Percentiles rank a stretch among this genome's conserved stretches.
These are phyloP conservation scores for Aspergillus calidoustus DNA, from an alignment of 2,329 filamentous ascomycete genomes.

Conservation along the genomic window DNA sequence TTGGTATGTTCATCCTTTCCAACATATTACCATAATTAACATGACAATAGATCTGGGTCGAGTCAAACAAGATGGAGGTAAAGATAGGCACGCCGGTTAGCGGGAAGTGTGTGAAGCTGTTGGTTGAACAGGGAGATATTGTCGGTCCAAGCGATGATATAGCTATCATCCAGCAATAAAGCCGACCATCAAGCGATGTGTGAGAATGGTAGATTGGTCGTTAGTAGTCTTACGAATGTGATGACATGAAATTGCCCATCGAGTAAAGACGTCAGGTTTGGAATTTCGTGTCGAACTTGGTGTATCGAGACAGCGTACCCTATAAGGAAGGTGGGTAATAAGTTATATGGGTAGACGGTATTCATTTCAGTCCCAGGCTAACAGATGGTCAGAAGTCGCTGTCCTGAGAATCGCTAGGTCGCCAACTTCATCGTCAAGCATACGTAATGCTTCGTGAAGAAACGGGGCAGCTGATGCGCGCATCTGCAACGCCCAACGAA, in stretches of 20 bases:
- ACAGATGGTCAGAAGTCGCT: slow-evolving; percentile 5
- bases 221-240: too few species aligned
- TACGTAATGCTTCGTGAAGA: slow-evolving; percentile 17
- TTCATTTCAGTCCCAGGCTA: not conserved
- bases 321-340: not conserved
- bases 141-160: slow-evolving; percentile 6
- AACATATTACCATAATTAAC: not conserved
- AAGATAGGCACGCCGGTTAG: not conserved
- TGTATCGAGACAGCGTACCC: not conserved
- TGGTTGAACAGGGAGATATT: slow-evolving; percentile 3
- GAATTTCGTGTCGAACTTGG: not conserved
- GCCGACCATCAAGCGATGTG: not conserved
- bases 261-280: not conserved
- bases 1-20: not conserved
- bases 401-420: slow-evolving; percentile 10
- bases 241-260: not conserved
- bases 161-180: slow-evolving; percentile 5
- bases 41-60: not conserved
- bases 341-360: too few species aligned
- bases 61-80: slow-evolving; percentile 11
- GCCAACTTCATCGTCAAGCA: slow-evolving; percentile 20
- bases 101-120: slow-evolving; percentile 2
- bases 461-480: slow-evolving; percentile 17
- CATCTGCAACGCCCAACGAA: slow-evolving; percentile 48
- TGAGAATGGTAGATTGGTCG: not conserved